Evolutionary conservation across 371 early-diverging fungal species (phyloP), one percentile per base, ranked within the genome.

Genomic region (Actinomortierella ambigua): DNA sequence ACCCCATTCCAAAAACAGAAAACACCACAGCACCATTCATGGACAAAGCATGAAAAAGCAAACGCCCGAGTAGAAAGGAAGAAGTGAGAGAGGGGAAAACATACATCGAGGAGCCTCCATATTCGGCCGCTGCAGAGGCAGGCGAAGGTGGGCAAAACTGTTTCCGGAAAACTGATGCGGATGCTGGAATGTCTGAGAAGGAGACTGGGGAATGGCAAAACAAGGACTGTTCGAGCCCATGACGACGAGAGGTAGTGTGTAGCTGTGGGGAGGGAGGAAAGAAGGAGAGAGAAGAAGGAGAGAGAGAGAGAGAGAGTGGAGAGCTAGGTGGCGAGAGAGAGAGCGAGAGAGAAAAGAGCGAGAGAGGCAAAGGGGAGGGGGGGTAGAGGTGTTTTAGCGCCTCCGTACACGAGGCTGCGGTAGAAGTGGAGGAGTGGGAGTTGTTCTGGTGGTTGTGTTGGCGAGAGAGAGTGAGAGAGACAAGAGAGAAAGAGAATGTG

Each of bases 81-180:
- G 18, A 14, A 28, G 13, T n/a, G 11, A 18, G 17, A 26, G 15
- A 27, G 18, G 2, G 13, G 27, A 1, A 44, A 13, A 46, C 66
- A 59, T 65, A 71, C 71, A 65, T 62, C 71, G 71, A 58, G 71
- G 65, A 40, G 71, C 23, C 23, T 71, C 65, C 65, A 65, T 62
- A 43, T 13, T 58, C 17, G 59, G 62, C 26, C 59, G 67, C 15
- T 53, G 61, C 51, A 50, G 58, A 13, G 60, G 66, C 48, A 61
- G 55, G 20, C 71, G 71, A 1, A 62, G 65, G 24, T 69, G 70
- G 28, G 71, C 56, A 50, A 65, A 34, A 11, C 7, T 44, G 50
- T 55, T 55, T 39, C 69, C 69, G 59, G 27, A 65, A 56, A 71
- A 65, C 24, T 65, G 71, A 22, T 71, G 71, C 7, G 71, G 66